Conservation (phyloP, 768 basidiomycete species). For the Hypsizygus marmoreus region DNA sequence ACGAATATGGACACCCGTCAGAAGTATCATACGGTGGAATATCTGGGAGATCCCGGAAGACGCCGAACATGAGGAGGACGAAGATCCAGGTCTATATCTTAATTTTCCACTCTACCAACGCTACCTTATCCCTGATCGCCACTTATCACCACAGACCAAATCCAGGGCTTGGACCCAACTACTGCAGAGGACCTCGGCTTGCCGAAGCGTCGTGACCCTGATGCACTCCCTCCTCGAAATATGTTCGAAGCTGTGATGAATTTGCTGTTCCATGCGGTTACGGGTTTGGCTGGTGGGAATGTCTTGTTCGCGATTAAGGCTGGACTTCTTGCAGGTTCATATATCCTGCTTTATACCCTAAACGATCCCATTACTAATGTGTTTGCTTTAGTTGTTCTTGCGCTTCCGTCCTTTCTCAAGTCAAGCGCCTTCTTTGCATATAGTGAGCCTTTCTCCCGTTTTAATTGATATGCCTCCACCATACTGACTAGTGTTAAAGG, state of each 20-base stretch:
- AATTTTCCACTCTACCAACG: background rate
- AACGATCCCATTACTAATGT: background rate
- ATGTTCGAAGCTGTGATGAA: conserved; percentile 53
- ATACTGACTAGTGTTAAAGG: conserved; percentile 40
- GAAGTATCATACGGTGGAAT: conserved; percentile 42
- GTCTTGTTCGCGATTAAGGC: conserved; percentile 72
- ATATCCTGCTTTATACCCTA: background rate
- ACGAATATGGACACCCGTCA: conserved; percentile 60
- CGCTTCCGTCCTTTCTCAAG: conserved; percentile 60
- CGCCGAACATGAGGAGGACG: conserved; percentile 57
- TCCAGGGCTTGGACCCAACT: conserved; percentile 55
- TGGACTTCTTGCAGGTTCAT: conserved; percentile 58
- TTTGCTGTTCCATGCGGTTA: conserved; percentile 40
- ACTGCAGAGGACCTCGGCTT: conserved; percentile 53
- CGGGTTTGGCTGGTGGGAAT: conserved; percentile 56
- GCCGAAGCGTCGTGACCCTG: conserved; percentile 65
- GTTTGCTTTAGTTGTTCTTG: conserved; percentile 47
- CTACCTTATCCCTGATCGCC: too few relatives aligned
- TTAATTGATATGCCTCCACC: background rate
- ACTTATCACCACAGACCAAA: conserved; percentile 38
- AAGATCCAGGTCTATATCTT: conserved; percentile 61
- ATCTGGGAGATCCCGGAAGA: conserved; percentile 48
- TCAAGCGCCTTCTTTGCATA: conserved; percentile 60
- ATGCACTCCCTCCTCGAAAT: conserved; percentile 72
- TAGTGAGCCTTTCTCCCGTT: conserved; percentile 34